These are phyloP conservation scores for Brassica nigra DNA, from an alignment of 345 rosid genomes.

Conservation along the genomic window DNA sequence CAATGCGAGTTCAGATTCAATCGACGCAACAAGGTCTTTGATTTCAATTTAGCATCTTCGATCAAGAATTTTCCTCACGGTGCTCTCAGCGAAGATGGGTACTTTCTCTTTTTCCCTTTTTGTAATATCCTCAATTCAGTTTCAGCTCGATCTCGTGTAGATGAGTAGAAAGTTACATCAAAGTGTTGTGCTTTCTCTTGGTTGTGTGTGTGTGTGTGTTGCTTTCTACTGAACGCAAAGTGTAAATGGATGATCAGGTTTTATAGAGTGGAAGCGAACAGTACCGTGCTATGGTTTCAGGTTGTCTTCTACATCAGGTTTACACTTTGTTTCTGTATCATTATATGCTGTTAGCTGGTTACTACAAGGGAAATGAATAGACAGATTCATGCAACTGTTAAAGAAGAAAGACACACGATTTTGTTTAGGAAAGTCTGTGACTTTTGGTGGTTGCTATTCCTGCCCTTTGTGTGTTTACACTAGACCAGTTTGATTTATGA, in stretches of 20 bases:
- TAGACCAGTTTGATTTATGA: constrained; percentile 36
- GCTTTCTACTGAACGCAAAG: constrained; percentile 1
- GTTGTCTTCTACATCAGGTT: constrained; percentile 93
- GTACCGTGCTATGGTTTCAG: constrained; percentile 95
- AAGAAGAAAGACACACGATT: background rate
- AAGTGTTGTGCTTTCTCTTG: no score
- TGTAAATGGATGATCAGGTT: constrained; percentile 51
- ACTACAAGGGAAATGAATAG: background rate
- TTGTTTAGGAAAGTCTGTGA: background rate
- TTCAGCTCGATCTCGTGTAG: background rate
- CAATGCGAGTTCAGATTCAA: constrained; percentile 65
- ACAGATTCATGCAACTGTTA: background rate
- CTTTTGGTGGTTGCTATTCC: constrained; percentile 14
- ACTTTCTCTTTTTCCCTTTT: constrained; percentile 9
- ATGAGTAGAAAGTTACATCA: background rate
- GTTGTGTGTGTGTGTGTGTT: background rate
- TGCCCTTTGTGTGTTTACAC: background rate
- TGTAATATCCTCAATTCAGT: no score
- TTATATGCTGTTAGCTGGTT: background rate
- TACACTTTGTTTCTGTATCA: constrained; percentile 55
- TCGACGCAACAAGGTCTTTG: constrained; percentile 53
- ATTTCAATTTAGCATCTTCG: constrained; percentile 76
- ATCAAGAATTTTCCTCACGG: constrained; percentile 75
- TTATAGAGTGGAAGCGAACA: constrained; percentile 70
- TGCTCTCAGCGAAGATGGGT: constrained; percentile 97